A percentile compares a stretch with the other conserved stretches of the same genome.
Evolutionary conservation across 495 filamentous ascomycete genomes (phyloP).

Genomic region (Baudoinia panamericana): DNA sequence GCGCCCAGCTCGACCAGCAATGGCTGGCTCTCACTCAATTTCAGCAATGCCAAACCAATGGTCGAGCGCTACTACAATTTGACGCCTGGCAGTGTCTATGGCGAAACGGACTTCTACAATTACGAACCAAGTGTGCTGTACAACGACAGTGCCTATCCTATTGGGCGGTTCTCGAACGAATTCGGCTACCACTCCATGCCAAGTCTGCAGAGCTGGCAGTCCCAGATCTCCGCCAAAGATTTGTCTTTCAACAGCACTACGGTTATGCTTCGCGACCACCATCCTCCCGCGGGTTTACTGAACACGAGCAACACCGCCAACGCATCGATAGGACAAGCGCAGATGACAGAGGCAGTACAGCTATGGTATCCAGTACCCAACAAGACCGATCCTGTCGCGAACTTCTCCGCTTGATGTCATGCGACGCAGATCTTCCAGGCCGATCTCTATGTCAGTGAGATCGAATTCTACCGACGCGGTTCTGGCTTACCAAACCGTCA

Average conservation of each 20-base stretch:
- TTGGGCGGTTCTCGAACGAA: slow-evolving; percentile 54
- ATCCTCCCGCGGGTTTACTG: slow-evolving; percentile 43
- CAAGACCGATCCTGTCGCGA: slow-evolving; percentile 42
- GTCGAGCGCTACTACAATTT: slow-evolving; percentile 47
- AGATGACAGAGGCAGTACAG: slow-evolving; percentile 51
- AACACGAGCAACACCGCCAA: slow-evolving; percentile 36
- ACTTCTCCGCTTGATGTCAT: slow-evolving; percentile 59
- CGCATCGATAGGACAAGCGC: slow-evolving; percentile 39
- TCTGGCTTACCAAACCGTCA: slow-evolving; percentile 47
- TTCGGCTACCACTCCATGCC: slow-evolving; percentile 60
- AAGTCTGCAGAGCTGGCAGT: slow-evolving; percentile 46
- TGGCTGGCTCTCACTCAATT: slow-evolving; percentile 46
- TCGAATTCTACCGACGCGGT: slow-evolving; percentile 53
- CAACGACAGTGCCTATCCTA: slow-evolving; percentile 43
- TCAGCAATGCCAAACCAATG: slow-evolving; percentile 44
- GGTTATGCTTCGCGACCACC: slow-evolving; percentile 51
- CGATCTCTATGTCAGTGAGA: slow-evolving; percentile 50
- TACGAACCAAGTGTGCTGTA: slow-evolving; percentile 46
- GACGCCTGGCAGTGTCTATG: slow-evolving; percentile 37
- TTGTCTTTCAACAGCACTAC: slow-evolving; percentile 48
- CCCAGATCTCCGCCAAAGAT: slow-evolving; percentile 39
- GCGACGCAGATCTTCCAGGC: slow-evolving; percentile 58
- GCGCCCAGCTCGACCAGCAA: slow-evolving; percentile 54
- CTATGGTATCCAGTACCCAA: slow-evolving; percentile 50
- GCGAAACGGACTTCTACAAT: slow-evolving; percentile 59